Evolutionary conservation across 2,329 filamentous ascomycete genomes (phyloP).

Genomic region (Scedosporium apiospermum): DNA sequence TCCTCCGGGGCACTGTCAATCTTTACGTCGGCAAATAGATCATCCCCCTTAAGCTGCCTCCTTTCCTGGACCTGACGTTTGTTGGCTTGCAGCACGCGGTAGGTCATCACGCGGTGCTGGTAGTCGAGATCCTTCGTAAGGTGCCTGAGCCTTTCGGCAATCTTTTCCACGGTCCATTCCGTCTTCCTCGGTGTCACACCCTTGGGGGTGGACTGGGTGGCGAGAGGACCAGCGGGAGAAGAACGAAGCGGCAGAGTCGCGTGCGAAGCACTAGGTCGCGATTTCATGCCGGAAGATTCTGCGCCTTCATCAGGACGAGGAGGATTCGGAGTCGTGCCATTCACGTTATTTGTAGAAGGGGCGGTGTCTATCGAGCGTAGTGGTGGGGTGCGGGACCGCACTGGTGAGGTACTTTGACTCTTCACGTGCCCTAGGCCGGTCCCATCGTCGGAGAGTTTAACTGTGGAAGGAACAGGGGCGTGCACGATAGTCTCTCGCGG

Average conservation of each 20-base stretch:
- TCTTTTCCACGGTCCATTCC: conserved; percentile 33
- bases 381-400: not conserved
- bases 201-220: not conserved
- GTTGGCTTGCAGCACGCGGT: not conserved
- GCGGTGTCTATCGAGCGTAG: not conserved
- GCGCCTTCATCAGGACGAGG: not conserved
- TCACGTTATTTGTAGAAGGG: not conserved
- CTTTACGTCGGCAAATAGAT: conserved; percentile 38
- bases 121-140: conserved; percentile 34
- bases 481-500: not conserved
- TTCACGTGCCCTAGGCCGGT: not conserved
- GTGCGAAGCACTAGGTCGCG: not conserved
- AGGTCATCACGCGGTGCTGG: conserved; percentile 24
- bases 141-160: conserved; percentile 29
- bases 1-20: conserved; percentile 24
- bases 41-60: conserved; percentile 29
- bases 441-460: not conserved
- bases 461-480: not conserved
- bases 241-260: not conserved
- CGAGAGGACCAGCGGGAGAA: not conserved
- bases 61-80: conserved; percentile 8
- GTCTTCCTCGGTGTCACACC: conserved; percentile 3
- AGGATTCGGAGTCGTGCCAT: not conserved
- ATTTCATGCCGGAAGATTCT: not conserved
- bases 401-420: not conserved